These are phyloP conservation scores for Pythium apleroticum DNA, from an alignment of 352 stramenopile genomes.

Conservation along the genomic window DNA sequence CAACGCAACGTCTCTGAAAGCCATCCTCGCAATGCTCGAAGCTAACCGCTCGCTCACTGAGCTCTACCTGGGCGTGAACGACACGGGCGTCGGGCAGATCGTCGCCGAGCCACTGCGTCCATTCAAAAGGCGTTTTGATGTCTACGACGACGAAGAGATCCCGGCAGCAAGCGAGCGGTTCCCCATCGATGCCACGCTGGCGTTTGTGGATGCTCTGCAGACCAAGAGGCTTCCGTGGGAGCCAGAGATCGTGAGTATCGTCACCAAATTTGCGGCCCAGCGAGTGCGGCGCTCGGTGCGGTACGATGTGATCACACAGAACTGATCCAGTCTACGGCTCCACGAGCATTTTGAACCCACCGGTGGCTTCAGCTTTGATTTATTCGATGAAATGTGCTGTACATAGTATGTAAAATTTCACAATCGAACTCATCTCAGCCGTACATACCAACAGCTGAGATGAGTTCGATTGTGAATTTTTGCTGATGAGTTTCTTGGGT, in stretches of 20 bases:
- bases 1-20: background rate
- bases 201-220: conserved; percentile 18
- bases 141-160: conserved; percentile 19
- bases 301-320: conserved; percentile 15
- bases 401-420: background rate
- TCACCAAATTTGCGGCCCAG: conserved; percentile 10
- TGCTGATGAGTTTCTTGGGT: background rate
- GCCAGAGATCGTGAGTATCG: conserved; percentile 6
- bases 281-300: conserved; percentile 15
- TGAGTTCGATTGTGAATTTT: background rate
- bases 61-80: conserved; percentile 14
- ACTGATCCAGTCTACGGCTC: background rate
- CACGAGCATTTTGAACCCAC: no score
- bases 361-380: no score
- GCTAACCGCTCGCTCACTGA: conserved; percentile 15
- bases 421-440: background rate
- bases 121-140: conserved; percentile 15
- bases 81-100: conserved; percentile 9
- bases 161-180: conserved; percentile 11
- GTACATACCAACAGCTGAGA: no score
- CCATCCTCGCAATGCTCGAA: conserved; percentile 15
- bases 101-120: conserved; percentile 6
- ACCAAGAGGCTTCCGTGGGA: conserved; percentile 3
- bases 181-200: background rate
- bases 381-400: no score